Evolutionary conservation across 2,329 filamentous ascomycete species (phyloP), one percentile per base, ranked within the genome.

Genomic region (Aspergillus brasiliensis): DNA sequence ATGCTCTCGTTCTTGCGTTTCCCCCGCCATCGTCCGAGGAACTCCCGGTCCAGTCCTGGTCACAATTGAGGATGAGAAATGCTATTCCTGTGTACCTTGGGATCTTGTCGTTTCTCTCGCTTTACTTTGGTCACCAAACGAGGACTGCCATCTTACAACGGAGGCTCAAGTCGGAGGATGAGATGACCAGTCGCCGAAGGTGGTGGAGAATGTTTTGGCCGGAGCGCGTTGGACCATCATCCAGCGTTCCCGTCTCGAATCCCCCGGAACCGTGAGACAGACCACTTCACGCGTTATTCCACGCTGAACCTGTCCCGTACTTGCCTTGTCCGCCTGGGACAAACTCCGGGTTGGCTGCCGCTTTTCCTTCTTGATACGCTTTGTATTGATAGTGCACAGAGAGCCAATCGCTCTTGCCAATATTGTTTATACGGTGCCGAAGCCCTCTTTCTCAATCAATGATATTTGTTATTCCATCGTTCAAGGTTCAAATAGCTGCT

Each of bases 1-100:
- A 55, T 17, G 23, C 38, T 4, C 52, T 55, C 38, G 23, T 55
- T n/a, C 40, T 55, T 38, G 52, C 52, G 17, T 55, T 55, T 15
- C 52, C 52, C 2, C 17, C 52, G 2, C 52, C 52, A 25, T 28
- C 52, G 25, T 25, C 38, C 10, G 52, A 55, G 2, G 52, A 55
- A 10, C 25, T 40, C 23, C 38, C 52, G 17, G 23, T 38, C 19
- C 23, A 44, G 10, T 49, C 46, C 8, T 49, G 46, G 46, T 55
- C 40, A n/a, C 38, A 38, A 46, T 17, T 55, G 52, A 46, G 42
- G 15, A 13, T 55, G 25, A 17, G 52, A 28, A 55, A 55, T 13
- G 52, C 52, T 13, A 44, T 55, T 23, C 52, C 52, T n/a, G 52
- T 55, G n/a, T 55, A 55, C 27, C 40, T 27, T 11, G 42, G 52